Evolutionary conservation across 2,329 filamentous ascomycete genomes (phyloP), one percentile per base, ranked within the genome.

Genomic region (Pseudonectria foliicola): DNA sequence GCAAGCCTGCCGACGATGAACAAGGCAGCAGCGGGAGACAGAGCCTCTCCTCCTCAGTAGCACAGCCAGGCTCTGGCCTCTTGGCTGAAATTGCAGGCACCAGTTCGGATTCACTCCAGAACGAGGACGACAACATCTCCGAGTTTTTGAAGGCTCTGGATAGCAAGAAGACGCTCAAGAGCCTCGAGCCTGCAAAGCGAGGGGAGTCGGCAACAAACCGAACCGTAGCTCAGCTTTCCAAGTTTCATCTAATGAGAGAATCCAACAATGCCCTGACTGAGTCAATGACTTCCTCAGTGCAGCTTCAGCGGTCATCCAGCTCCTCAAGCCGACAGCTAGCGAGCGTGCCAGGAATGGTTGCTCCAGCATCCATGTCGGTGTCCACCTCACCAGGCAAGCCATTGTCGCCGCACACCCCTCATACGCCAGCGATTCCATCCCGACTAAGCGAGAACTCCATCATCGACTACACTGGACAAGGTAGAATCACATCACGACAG

Each of bases 101-200:
- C 55, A 68, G 80, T 70, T 69, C 85, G 54, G 68, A 85, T 6
- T 82, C 77, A 3, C 66, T 81, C 30, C 75, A 78, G 42, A 72
- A 82, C 0, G 90, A 96, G 48, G 88, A 94, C 51, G 86, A 95
- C 50, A 89, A 92, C 44, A 94, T 98, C 27, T 87, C 85, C 1
- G 88, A 93, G 34, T 98, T 96, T 50, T 65, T 98, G 42, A 93
- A 93, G 52, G 73, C 87, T 42, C 70, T 98, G 6, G 90, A 96
- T 40, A 81, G 79, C 50, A 85, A 85, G 56, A 94, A 89, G 60
- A 90, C 88, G n/a, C 62, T 92, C 16, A 80, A 78, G 57, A 86
- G 81, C 58, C 85, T 95, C 38, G 80, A 88, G 43, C 67, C 70
- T 30, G 70, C 76, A 12, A 80, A 74, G 48, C 78, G 75, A 42